Base-by-base conservation (phyloP, 1,139 yeast species). In the Suhomyces ambrosiae region DNA sequence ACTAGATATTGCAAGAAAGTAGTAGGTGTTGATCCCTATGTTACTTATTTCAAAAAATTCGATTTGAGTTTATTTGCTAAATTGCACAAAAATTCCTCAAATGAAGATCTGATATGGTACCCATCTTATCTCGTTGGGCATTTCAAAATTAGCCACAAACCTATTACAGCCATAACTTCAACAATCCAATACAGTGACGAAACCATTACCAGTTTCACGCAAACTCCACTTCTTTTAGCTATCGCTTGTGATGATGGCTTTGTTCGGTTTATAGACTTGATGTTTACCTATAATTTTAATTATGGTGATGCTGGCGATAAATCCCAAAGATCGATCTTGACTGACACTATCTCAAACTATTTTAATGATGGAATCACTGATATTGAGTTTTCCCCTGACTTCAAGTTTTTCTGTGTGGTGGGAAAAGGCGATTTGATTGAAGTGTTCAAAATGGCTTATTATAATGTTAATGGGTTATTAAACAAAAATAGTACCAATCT, bases 241-340 rank as follows among this genome's bases (percentile, higher is more conserved):
- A 56, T 83, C 27, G 79, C 85, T 0, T 66, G 81, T 5, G 84
- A 79, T 47, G 90, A 84, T 54, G 95, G 92, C 1, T 74, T 76
- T 45, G 63, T 82, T 11, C 63, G 85, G 32, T 52, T 85, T 19
- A 60, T 86, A 29, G 85, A 83, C 53, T 56, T 80, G 33, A 45
- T 48, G 29, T 46, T 45, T 21, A 37, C 62, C 59, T 17, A 35
- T 24, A 23, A 37, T 18, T 23, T 22, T 19, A 38, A 51, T 8
- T 43, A 45, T 19, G 54, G 49, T 5, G 23, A 31, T 7, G 19
- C 14, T 9, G 33, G 37, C 4, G 27, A 33, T 18, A 48, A 31
- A 17, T 26, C 30, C n/a, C 36, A 47, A 17, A 41, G 38, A 27
- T 30, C 48, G 5, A 27, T 40, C 8, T 23, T 83, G 4, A 66